phyloP scores from a whole-genome alignment of 495 filamentous ascomycete genomes.

The Xylaria longipes region DNA sequence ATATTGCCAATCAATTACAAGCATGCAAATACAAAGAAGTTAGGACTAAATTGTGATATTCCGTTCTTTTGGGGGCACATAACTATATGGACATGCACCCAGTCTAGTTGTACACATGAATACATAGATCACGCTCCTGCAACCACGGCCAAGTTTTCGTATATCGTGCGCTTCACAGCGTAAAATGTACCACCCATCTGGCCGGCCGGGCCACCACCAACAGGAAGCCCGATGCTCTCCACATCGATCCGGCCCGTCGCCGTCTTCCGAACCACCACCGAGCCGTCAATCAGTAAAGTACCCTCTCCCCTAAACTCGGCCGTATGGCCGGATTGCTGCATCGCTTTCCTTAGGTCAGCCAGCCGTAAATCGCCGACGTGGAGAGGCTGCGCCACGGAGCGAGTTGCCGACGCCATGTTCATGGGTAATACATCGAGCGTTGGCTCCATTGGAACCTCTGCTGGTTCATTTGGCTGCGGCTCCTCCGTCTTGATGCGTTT shows the following conservation, averaged over 20 bases:
- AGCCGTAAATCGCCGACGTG: slow-evolving; percentile 94
- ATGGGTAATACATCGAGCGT: slow-evolving; percentile 79
- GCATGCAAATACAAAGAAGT: neutral
- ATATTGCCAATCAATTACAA: neutral
- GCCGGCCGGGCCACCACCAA: slow-evolving; percentile 46
- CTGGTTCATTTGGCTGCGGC: slow-evolving; percentile 39
- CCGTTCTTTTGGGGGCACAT: neutral
- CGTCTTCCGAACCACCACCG: slow-evolving; percentile 87
- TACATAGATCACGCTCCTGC: slow-evolving; percentile 61
- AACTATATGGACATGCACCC: slow-evolving; percentile 27
- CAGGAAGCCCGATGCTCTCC: slow-evolving; percentile 70
- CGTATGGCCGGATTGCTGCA: slow-evolving; percentile 81
- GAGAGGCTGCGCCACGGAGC: slow-evolving; percentile 82
- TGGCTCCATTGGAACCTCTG: slow-evolving; percentile 50
- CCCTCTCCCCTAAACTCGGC: slow-evolving; percentile 96
- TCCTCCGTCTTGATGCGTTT: slow-evolving; percentile 74
- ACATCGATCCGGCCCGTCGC: slow-evolving; percentile 87
- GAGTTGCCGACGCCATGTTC: slow-evolving; percentile 76
- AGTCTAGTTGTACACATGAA: slow-evolving; percentile 9
- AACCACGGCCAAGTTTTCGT: slow-evolving; percentile 82
- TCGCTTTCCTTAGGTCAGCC: slow-evolving; percentile 82
- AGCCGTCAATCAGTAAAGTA: slow-evolving; percentile 84
- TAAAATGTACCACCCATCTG: slow-evolving; percentile 67
- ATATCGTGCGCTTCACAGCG: slow-evolving; percentile 80
- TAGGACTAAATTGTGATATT: neutral